A percentile compares a stretch with the other conserved stretches of the same genome.
Conservation (phyloP, 2,329 filamentous ascomycete genomes). For the Pyrenophora teres region DNA sequence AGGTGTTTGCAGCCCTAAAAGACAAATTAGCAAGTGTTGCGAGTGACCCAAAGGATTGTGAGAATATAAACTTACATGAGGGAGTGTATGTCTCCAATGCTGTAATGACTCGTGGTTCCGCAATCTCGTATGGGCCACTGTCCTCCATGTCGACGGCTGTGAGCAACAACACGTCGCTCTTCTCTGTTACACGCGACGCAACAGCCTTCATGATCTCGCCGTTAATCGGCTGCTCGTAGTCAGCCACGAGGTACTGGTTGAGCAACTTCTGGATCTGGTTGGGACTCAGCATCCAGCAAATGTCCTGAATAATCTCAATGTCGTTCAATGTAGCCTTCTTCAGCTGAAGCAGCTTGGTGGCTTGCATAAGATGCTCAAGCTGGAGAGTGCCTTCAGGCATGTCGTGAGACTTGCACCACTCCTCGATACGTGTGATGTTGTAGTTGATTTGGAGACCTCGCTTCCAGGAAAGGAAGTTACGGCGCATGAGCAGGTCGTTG, state of each 20-base stretch:
- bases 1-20: slow-evolving; percentile 87
- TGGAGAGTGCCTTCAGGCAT: slow-evolving; percentile 98
- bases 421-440: slow-evolving; percentile 98
- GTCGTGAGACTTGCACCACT: slow-evolving; percentile 99
- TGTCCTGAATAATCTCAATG: slow-evolving; percentile 99
- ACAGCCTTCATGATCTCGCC: slow-evolving; percentile 99
- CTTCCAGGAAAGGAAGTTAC: slow-evolving; percentile 99
- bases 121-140: slow-evolving; percentile 97
- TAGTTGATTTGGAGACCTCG: slow-evolving; percentile 99
- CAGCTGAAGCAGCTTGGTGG: slow-evolving; percentile 94
- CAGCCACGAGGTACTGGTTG: slow-evolving; percentile 97
- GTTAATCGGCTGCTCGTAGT: slow-evolving; percentile 99
- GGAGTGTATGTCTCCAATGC: slow-evolving; percentile 97
- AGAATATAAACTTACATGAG: slow-evolving; percentile 71
- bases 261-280: slow-evolving; percentile 99
- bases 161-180: slow-evolving; percentile 92
- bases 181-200: slow-evolving; percentile 93
- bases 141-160: slow-evolving; percentile 99
- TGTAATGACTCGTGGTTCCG: slow-evolving; percentile 92
- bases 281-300: slow-evolving; percentile 99
- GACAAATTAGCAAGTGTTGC: slow-evolving; percentile 33
- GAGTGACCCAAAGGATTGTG: background rate
- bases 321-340: slow-evolving; percentile 99
- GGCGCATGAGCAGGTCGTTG: slow-evolving; percentile 95
- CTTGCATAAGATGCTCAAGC: slow-evolving; percentile 99